Evolutionary conservation across 495 filamentous ascomycete genomes (phyloP).

Genomic region (Cenococcum geophilum): DNA sequence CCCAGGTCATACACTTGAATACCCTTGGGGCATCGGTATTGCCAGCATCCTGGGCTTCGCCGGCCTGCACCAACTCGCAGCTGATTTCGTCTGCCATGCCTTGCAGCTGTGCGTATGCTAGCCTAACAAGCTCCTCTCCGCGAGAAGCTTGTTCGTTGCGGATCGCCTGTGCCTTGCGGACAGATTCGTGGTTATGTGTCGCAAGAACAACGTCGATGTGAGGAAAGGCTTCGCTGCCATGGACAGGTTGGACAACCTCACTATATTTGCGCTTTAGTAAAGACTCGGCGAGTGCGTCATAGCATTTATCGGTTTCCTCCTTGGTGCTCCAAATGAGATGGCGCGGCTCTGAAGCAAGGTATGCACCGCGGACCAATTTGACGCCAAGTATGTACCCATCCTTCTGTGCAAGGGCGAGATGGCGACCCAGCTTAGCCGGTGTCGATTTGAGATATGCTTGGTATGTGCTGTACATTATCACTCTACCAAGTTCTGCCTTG

Average conservation of each 20-base stretch:
- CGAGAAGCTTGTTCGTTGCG: slow-evolving; percentile 46
- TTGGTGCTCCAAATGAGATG: slow-evolving; percentile 74
- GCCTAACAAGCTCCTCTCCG: slow-evolving; percentile 41
- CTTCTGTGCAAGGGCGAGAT: slow-evolving; percentile 58
- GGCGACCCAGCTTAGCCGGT: slow-evolving; percentile 55
- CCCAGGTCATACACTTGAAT: slow-evolving; percentile 92
- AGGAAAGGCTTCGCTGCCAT: slow-evolving; percentile 47
- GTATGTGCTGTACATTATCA: slow-evolving; percentile 69
- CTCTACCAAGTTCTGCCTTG: slow-evolving; percentile 45
- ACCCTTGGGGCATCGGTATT: slow-evolving; percentile 46
- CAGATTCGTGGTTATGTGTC: slow-evolving; percentile 84
- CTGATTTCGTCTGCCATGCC: slow-evolving; percentile 97
- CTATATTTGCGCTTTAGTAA: slow-evolving; percentile 49
- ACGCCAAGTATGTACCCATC: slow-evolving; percentile 76
- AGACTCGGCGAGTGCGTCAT: slow-evolving; percentile 55
- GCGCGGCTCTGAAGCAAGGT: slow-evolving; percentile 73
- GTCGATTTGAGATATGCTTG: slow-evolving; percentile 79
- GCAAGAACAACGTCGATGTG: slow-evolving; percentile 69
- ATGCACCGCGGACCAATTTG: slow-evolving; percentile 90
- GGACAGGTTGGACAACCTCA: slow-evolving; percentile 43
- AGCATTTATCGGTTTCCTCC: slow-evolving; percentile 67
- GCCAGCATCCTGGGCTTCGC: slow-evolving; percentile 29
- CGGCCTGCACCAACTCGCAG: slow-evolving; percentile 64
- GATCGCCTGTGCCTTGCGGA: slow-evolving; percentile 60
- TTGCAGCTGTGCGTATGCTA: slow-evolving; percentile 85